Conservation (phyloP, 768 basidiomycete species). For the Collybia nuda region DNA sequence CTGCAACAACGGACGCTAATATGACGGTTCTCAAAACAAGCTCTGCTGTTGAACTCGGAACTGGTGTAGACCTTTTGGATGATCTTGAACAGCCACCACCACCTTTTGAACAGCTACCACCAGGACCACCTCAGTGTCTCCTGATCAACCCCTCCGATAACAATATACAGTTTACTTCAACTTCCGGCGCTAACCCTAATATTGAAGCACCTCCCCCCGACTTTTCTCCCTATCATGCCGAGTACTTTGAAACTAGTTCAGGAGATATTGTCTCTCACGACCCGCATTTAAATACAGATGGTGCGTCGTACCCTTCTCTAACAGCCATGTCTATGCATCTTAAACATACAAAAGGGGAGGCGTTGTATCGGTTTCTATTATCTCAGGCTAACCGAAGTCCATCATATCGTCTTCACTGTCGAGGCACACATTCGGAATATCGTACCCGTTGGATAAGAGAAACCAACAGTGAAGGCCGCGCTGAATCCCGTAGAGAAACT, state of each 20-base stretch:
- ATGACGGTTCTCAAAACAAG: background rate
- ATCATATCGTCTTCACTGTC: constrained; percentile 38
- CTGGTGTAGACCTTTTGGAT: background rate
- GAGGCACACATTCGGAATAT: constrained; percentile 52
- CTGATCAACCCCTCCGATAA: background rate
- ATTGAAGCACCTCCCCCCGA: constrained; percentile 48
- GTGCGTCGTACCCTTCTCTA: constrained; percentile 19
- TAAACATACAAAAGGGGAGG: constrained; percentile 49
- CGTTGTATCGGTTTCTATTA: constrained; percentile 66
- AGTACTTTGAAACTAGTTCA: constrained; percentile 46
- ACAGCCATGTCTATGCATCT: constrained; percentile 15
- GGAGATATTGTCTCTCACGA: constrained; percentile 72
- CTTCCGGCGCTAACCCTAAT: background rate
- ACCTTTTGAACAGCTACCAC: constrained; percentile 4
- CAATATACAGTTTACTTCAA: background rate
- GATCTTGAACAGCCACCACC: constrained; percentile 7
- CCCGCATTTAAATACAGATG: constrained; percentile 64
- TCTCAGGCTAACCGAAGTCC: constrained; percentile 48
- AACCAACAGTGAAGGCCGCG: constrained; percentile 23
- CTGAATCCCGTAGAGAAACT: constrained; percentile 35
- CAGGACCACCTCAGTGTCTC: background rate
- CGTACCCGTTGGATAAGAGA: constrained; percentile 38
- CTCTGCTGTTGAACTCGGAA: background rate
- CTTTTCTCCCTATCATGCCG: constrained; percentile 64
- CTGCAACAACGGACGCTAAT: too few species aligned